Percentiles rank a stretch among this genome's conserved stretches.
phyloP scores from a whole-genome alignment of 2,329 filamentous ascomycete genomes.

The Chrysosporium keratinophilum region DNA sequence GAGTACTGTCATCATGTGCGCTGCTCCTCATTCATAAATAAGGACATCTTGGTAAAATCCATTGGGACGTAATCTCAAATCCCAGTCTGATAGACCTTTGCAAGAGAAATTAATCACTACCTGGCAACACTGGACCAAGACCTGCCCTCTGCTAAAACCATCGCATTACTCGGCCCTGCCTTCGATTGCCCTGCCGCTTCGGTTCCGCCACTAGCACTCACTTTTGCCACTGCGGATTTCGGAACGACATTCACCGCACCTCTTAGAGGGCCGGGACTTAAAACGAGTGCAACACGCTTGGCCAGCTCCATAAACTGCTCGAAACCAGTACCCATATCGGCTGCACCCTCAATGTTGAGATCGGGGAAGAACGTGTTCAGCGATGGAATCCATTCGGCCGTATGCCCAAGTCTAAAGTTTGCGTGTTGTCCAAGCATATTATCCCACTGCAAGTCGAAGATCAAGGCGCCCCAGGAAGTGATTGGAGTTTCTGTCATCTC shows the following conservation, averaged over 20 bases:
- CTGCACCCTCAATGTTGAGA: constrained; percentile 13
- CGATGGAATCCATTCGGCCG: constrained; percentile 26
- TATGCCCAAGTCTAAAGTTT: constrained; percentile 27
- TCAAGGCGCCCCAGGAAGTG: constrained; percentile 30
- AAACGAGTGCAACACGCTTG: constrained; percentile 26
- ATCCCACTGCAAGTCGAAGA: constrained; percentile 35
- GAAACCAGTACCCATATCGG: constrained; percentile 24
- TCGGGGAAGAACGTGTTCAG: constrained; percentile 31
- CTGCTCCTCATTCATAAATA: too few species aligned
- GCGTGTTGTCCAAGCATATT: constrained; percentile 30
- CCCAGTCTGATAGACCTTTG: too few species aligned
- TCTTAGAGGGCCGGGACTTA: constrained; percentile 20
- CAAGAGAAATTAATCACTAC: too few species aligned
- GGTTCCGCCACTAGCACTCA: not conserved
- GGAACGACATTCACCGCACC: not conserved
- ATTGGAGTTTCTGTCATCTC: constrained; percentile 20
- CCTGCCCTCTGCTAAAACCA: constrained; percentile 1
- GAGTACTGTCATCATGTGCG: too few species aligned
- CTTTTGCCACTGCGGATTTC: not conserved
- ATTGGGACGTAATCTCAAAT: too few species aligned
- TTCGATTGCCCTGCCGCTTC: not conserved
- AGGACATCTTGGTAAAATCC: too few species aligned
- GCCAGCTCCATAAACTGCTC: constrained; percentile 28
- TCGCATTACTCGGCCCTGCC: not conserved
- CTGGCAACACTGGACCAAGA: not conserved